Evolutionary conservation across 2,329 filamentous ascomycete genomes (phyloP).

Genomic region (Fusarium hostae): DNA sequence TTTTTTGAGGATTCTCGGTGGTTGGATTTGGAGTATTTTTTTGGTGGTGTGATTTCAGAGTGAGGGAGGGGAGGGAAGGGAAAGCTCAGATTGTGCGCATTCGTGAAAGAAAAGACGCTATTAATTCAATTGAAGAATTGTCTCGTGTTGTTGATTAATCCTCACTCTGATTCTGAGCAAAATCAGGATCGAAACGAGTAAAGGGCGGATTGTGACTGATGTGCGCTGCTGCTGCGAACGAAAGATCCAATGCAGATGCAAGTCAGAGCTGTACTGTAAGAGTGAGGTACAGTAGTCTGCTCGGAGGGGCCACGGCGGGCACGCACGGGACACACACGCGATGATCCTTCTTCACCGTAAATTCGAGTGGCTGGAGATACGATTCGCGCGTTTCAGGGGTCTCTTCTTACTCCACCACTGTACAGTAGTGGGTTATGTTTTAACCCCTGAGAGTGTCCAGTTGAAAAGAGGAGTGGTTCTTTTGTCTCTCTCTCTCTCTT

Average conservation of each 20-base stretch:
- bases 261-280: conserved; percentile 30
- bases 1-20: conserved; percentile 11
- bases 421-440: neutral
- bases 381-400: conserved; percentile 15
- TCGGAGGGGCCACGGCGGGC: neutral
- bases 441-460: neutral
- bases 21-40: neutral
- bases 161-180: neutral
- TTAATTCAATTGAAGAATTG: conserved; percentile 1
- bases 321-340: conserved; percentile 5
- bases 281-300: conserved; percentile 6
- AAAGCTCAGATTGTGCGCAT: conserved; percentile 17
- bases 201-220: conserved; percentile 3
- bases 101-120: neutral
- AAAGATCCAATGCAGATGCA: conserved; percentile 34
- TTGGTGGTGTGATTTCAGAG: neutral
- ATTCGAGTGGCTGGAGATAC: conserved; percentile 19
- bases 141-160: neutral
- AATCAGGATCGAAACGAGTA: conserved; percentile 9
- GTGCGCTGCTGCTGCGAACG: conserved; percentile 21
- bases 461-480: conserved; percentile 1
- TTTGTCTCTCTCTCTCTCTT: neutral
- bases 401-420: neutral
- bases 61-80: neutral
- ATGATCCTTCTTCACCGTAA: conserved; percentile 16